Conservation (phyloP, 192 early-diverging fungal genomes). For the Irineochytrium annulatum region DNA sequence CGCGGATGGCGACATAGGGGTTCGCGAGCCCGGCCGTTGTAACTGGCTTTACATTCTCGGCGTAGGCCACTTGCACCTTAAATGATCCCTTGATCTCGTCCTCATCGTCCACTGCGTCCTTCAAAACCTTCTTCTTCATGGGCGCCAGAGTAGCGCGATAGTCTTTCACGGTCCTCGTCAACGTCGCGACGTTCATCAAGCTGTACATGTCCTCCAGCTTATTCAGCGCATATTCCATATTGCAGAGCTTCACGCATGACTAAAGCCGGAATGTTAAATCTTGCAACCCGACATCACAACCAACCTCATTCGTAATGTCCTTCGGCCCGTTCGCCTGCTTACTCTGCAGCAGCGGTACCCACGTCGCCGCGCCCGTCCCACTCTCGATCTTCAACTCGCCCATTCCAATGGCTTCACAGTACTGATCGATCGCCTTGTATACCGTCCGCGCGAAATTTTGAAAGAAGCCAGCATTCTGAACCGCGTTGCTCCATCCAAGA, state of each 20-base stretch:
- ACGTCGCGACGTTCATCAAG: constrained; percentile 46
- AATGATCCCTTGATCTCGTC: constrained; percentile 39
- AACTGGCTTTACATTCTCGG: constrained; percentile 52
- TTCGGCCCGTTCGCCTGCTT: constrained; percentile 33
- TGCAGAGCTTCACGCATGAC: constrained; percentile 58
- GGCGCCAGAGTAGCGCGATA: constrained; percentile 42
- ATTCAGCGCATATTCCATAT: constrained; percentile 48
- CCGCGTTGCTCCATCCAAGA: constrained; percentile 46
- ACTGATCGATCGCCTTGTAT: constrained; percentile 51
- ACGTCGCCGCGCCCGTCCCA: constrained; percentile 7
- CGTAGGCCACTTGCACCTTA: constrained; percentile 46
- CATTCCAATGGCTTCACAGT: constrained; percentile 51
- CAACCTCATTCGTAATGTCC: constrained; percentile 49
- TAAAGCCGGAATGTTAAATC: constrained; percentile 20
- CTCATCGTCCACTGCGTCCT: constrained; percentile 17
- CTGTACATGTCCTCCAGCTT: constrained; percentile 52
- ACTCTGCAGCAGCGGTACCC: constrained; percentile 28
- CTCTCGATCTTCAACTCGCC: constrained; percentile 38
- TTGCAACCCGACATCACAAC: background rate
- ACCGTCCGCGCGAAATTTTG: constrained; percentile 47
- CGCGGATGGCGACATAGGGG: constrained; percentile 46
- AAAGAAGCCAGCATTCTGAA: constrained; percentile 49
- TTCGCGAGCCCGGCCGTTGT: constrained; percentile 51
- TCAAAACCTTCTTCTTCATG: constrained; percentile 19
- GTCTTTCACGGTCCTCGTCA: constrained; percentile 34